These are phyloP conservation scores for Tephrocybe sp. DNA, from an alignment of 768 basidiomycete genomes.

Conservation along the genomic window DNA sequence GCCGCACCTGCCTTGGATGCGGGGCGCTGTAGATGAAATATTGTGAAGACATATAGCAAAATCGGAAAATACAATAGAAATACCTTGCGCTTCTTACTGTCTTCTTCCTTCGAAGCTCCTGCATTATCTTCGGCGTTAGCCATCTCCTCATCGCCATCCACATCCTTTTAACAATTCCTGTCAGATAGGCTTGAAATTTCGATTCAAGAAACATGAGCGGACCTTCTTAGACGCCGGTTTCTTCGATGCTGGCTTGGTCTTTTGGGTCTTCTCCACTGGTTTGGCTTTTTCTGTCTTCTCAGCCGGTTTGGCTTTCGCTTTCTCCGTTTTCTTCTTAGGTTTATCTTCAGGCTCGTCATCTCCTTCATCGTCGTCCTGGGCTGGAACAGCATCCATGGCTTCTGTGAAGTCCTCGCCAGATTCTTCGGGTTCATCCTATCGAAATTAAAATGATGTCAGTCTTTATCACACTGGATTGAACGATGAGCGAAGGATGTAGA, in stretches of 20 bases:
- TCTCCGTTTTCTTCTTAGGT: slow-evolving; percentile 41
- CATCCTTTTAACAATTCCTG: slow-evolving; percentile 20
- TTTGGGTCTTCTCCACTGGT: no score
- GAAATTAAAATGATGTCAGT: slow-evolving; percentile 1
- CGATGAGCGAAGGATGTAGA: neutral
- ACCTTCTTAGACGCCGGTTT: slow-evolving; percentile 21
- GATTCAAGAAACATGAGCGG: neutral
- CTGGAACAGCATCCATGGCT: slow-evolving; percentile 35
- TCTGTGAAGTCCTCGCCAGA: slow-evolving; percentile 45
- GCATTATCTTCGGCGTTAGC: slow-evolving; percentile 35
- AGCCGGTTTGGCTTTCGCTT: slow-evolving; percentile 24
- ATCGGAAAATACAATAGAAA: neutral
- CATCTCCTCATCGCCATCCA: slow-evolving; percentile 43
- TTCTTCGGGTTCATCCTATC: slow-evolving; percentile 31
- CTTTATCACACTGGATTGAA: slow-evolving; percentile 1
- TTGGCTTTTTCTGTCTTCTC: slow-evolving; percentile 7
- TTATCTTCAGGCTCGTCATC: slow-evolving; percentile 40
- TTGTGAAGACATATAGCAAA: neutral
- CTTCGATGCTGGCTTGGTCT: slow-evolving; percentile 18
- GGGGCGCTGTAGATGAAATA: slow-evolving; percentile 31
- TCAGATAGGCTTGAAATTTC: neutral
- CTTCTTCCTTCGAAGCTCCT: slow-evolving; percentile 46
- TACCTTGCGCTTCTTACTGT: slow-evolving; percentile 73
- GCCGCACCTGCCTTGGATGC: slow-evolving; percentile 35
- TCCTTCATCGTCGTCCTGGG: slow-evolving; percentile 35